Percentiles rank a stretch among this genome's conserved stretches.
These are phyloP conservation scores for Phytophthora quininea DNA, from an alignment of 352 stramenopile genomes.

Conservation along the genomic window DNA sequence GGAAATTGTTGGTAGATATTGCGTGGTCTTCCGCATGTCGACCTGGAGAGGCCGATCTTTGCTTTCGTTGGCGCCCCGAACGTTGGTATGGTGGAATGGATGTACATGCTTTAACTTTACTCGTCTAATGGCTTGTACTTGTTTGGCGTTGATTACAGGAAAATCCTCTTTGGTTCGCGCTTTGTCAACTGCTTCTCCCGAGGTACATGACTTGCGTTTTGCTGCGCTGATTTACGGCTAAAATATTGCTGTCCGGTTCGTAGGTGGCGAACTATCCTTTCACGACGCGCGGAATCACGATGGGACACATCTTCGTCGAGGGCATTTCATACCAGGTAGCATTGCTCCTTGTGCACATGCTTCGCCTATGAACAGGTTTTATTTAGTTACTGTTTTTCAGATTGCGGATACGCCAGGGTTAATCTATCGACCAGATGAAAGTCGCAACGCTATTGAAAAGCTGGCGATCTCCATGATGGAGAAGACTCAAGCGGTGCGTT, in stretches of 20 bases:
- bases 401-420: constrained; percentile 83
- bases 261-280: constrained; percentile 90
- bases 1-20: constrained; percentile 46
- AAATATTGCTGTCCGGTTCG: background rate
- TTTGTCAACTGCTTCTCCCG: constrained; percentile 80
- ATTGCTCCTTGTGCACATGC: background rate
- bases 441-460: constrained; percentile 78
- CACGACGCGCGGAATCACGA: constrained; percentile 87
- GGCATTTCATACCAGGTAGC: constrained; percentile 80
- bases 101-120: constrained; percentile 1
- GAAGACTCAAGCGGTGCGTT: constrained; percentile 68
- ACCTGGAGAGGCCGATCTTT: constrained; percentile 84
- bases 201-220: constrained; percentile 39
- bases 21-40: constrained; percentile 75
- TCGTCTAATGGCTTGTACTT: background rate
- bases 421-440: constrained; percentile 66
- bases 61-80: constrained; percentile 86
- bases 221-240: too few species aligned
- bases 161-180: constrained; percentile 86
- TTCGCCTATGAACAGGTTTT: background rate
- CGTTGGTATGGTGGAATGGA: constrained; percentile 55
- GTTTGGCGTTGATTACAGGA: constrained; percentile 36
- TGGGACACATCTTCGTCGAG: constrained; percentile 88
- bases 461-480: constrained; percentile 77
- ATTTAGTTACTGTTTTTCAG: constrained; percentile 37